Evolutionary conservation across 345 rosid genomes (phyloP).

Genomic region (Lenwebbia sp.): DNA sequence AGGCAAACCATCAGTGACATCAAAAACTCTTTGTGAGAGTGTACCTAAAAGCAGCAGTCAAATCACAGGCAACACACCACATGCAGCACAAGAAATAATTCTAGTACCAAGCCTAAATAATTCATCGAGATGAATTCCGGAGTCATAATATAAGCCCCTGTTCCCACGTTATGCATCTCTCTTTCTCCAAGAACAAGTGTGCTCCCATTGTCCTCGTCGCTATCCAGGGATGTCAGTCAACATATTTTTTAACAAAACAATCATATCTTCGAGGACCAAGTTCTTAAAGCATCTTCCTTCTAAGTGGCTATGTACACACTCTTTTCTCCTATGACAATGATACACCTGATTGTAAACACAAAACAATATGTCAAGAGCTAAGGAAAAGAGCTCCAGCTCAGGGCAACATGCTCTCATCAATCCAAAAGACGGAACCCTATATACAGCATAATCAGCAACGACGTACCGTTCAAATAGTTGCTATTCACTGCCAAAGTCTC

Average conservation of each 20-base stretch:
- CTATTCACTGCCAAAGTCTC: conserved; percentile 65
- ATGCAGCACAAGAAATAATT: not conserved
- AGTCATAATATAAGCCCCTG: not conserved
- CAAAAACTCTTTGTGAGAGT: not conserved
- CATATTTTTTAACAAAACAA: not conserved
- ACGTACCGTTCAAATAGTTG: conserved; percentile 1
- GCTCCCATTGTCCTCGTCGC: not conserved
- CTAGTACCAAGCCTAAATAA: not conserved
- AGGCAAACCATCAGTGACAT: not conserved
- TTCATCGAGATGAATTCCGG: not conserved
- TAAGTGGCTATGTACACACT: not conserved
- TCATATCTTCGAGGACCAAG: not conserved
- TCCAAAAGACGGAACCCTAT: not conserved
- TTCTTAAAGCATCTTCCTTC: not conserved
- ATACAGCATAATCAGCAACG: not conserved
- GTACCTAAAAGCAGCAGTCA: not conserved
- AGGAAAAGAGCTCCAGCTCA: not conserved
- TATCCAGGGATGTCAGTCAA: not conserved
- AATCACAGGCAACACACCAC: not conserved
- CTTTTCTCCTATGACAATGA: not conserved
- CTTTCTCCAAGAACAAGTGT: not conserved
- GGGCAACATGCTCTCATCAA: not conserved
- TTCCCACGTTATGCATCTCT: not conserved
- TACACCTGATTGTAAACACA: not conserved
- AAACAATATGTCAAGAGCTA: not conserved